phyloP scores from a whole-genome alignment of 352 stramenopile genomes.

The Peronosclerospora sorghi region DNA sequence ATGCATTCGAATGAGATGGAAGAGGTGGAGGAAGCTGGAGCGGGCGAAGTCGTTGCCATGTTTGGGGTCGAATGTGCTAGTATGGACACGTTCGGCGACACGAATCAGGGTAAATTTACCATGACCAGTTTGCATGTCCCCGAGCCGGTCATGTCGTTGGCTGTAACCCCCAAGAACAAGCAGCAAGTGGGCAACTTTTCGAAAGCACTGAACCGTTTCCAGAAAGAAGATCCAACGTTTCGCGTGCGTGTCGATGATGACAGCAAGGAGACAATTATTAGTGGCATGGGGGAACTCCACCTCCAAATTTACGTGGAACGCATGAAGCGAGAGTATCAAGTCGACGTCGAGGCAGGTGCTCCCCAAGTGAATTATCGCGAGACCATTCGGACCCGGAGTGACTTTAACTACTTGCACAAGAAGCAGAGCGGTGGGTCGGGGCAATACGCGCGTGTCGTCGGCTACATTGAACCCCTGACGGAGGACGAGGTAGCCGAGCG shows the following conservation, averaged over 20 bases:
- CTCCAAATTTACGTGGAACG: slow-evolving; percentile 99
- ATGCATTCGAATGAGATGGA: slow-evolving; percentile 99
- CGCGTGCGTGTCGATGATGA: slow-evolving; percentile 92
- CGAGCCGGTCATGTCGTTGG: slow-evolving; percentile 96
- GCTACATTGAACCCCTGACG: slow-evolving; percentile 95
- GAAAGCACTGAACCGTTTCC: slow-evolving; percentile 93
- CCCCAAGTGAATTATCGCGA: slow-evolving; percentile 99
- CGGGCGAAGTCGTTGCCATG: slow-evolving; percentile 96
- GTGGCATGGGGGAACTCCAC: slow-evolving; percentile 98
- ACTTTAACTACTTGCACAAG: slow-evolving; percentile 99
- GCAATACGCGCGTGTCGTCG: slow-evolving; percentile 95
- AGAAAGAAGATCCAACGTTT: slow-evolving; percentile 98
- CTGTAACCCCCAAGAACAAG: slow-evolving; percentile 93
- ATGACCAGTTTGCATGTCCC: slow-evolving; percentile 98
- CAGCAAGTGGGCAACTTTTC: slow-evolving; percentile 92
- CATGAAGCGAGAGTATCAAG: slow-evolving; percentile 97
- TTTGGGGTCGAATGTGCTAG: slow-evolving; percentile 98
- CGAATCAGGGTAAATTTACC: slow-evolving; percentile 83
- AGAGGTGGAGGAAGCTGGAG: slow-evolving; percentile 91
- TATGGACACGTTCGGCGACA: slow-evolving; percentile 96
- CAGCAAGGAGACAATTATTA: slow-evolving; percentile 98
- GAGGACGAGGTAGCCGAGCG: slow-evolving; percentile 60
- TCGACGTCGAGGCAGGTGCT: slow-evolving; percentile 85
- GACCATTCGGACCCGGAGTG: slow-evolving; percentile 86
- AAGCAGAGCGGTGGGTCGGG: slow-evolving; percentile 97